phyloP scores from a whole-genome alignment of 176 grass and related monocot species.

The Juncus inflexus region DNA sequence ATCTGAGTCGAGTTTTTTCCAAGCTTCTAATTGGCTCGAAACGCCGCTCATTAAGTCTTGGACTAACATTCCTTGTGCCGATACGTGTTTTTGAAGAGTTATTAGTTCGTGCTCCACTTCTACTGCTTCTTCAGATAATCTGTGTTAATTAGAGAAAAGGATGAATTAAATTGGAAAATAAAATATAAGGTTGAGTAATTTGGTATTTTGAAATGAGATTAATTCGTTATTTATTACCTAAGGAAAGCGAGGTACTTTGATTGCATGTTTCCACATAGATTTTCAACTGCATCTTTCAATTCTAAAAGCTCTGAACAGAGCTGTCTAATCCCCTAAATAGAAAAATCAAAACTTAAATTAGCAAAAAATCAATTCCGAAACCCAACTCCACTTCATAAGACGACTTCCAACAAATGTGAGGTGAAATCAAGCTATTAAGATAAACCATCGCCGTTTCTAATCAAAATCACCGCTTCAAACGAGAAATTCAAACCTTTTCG shows the following conservation, averaged over 20 bases:
- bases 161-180: conserved; percentile 4
- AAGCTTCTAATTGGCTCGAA: conserved; percentile 64
- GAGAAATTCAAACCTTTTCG: no score
- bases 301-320: conserved; percentile 90
- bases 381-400: not conserved
- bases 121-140: conserved; percentile 90
- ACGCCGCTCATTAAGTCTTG: conserved; percentile 92
- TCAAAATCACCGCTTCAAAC: no score
- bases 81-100: conserved; percentile 77
- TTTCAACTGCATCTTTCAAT: conserved; percentile 97
- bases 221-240: conserved; percentile 42
- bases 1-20: conserved; percentile 60
- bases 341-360: not conserved
- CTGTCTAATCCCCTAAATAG: conserved; percentile 73
- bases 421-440: no score
- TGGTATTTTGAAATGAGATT: conserved; percentile 13
- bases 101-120: conserved; percentile 93
- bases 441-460: no score
- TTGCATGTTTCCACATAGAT: conserved; percentile 75
- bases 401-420: not conserved
- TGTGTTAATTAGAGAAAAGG: conserved; percentile 22
- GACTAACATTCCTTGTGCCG: conserved; percentile 83
- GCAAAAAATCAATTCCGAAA: not conserved
- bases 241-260: conserved; percentile 86
- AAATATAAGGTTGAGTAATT: not conserved